Conservation (phyloP, 2,329 filamentous ascomycete genomes). For the Fusarium illudens region DNA sequence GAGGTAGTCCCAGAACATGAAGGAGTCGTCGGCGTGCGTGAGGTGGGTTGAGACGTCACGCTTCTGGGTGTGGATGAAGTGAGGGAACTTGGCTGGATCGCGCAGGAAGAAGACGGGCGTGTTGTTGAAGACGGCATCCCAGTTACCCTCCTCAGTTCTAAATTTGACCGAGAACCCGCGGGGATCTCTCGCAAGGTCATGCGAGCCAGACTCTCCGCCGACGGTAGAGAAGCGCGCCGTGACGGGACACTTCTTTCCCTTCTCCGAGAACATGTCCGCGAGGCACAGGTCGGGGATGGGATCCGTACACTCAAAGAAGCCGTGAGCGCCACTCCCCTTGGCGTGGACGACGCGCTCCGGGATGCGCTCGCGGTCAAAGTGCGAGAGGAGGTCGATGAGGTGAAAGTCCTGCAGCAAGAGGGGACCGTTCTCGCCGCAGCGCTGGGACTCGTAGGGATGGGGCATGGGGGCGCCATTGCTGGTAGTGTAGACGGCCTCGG, state of each 20-base stretch:
- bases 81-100: conserved; percentile 76
- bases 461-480: conserved; percentile 65
- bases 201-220: conserved; percentile 75
- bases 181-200: conserved; percentile 76
- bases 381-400: conserved; percentile 67
- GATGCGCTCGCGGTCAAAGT: conserved; percentile 69
- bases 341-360: conserved; percentile 70
- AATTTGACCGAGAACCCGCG: conserved; percentile 79
- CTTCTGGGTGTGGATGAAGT: conserved; percentile 80
- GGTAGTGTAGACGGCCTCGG: conserved; percentile 60
- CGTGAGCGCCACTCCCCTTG: conserved; percentile 65
- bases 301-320: conserved; percentile 58
- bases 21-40: conserved; percentile 46
- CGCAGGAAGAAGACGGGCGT: conserved; percentile 80
- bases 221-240: conserved; percentile 79
- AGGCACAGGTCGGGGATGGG: conserved; percentile 63
- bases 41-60: conserved; percentile 70
- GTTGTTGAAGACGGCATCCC: conserved; percentile 52
- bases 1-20: conserved; percentile 57
- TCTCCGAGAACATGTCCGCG: conserved; percentile 62
- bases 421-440: conserved; percentile 65
- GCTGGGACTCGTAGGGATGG: conserved; percentile 66
- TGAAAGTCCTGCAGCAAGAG: conserved; percentile 68
- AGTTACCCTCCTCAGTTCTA: conserved; percentile 58
- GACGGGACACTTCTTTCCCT: conserved; percentile 74